Conservation (phyloP, 345 rosid species). For the Rhizophora mangle region DNA sequence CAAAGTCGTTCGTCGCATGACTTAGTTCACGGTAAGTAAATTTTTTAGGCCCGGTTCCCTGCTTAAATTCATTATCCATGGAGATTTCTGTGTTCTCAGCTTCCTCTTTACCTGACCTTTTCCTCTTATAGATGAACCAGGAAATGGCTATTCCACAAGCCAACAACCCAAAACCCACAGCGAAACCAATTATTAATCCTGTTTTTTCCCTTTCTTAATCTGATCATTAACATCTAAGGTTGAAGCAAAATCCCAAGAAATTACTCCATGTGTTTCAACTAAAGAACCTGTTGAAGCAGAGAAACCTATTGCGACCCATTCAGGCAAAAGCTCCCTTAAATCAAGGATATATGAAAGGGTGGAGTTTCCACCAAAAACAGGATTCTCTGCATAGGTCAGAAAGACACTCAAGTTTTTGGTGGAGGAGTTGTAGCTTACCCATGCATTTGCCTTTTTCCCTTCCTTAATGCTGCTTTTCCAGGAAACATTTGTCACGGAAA, state of each 20-base stretch:
- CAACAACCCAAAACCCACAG: slow-evolving; percentile 10
- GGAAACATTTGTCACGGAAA: slow-evolving; percentile 20
- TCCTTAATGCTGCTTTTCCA: slow-evolving; percentile 43
- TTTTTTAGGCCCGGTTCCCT: slow-evolving; percentile 27
- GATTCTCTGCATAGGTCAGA: slow-evolving; percentile 37
- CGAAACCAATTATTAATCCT: slow-evolving; percentile 10
- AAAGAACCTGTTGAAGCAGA: slow-evolving; percentile 23
- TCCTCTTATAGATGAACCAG: slow-evolving; percentile 8
- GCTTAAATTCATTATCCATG: slow-evolving; percentile 26
- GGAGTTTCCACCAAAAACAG: slow-evolving; percentile 13
- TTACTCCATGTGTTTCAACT: slow-evolving; percentile 16
- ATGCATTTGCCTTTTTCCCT: slow-evolving; percentile 41
- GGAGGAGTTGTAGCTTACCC: slow-evolving; percentile 49
- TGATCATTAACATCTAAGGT: slow-evolving; percentile 9
- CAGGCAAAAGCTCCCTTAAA: slow-evolving; percentile 18
- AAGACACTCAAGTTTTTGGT: slow-evolving; percentile 48
- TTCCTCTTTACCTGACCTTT: not conserved
- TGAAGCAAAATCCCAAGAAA: slow-evolving; percentile 20
- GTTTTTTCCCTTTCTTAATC: not conserved
- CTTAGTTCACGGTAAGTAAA: slow-evolving; percentile 21
- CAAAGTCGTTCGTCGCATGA: slow-evolving; percentile 19
- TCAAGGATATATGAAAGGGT: slow-evolving; percentile 6
- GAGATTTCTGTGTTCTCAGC: slow-evolving; percentile 6
- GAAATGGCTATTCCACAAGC: not conserved
- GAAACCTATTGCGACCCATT: slow-evolving; percentile 22